Evolutionary conservation across 2,329 filamentous ascomycete species (phyloP), one percentile per base, ranked within the genome.

Genomic region (Hymenoscyphus salicellus): DNA sequence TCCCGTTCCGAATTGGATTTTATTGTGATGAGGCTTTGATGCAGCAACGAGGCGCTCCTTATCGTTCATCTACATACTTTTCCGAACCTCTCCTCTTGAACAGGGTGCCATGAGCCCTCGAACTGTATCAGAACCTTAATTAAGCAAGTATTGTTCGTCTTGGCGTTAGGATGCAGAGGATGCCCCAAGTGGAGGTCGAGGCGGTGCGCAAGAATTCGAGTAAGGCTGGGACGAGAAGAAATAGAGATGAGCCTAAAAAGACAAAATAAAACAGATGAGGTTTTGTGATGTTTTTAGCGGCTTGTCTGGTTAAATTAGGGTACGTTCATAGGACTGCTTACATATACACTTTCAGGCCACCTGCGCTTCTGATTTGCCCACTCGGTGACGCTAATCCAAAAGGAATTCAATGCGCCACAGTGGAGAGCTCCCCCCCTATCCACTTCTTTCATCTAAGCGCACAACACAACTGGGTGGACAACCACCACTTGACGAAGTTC

Each of bases 61-160:
- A 56, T 56, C 55, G 16, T 55, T 32, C 26, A 11, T 52, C 23
- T 28, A 23, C 23, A 11, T 26, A 23, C 10, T 3, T 52, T 26
- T 23, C 46, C 26, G 10, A 14, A 20, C 11, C 23, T 52, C 23
- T 23, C 14, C 26, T 23, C 46, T 52, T 14, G 26, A 4, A n/a
- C 26, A 26, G 55, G 55, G 26, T 14, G n/a, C 30, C 11, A 20
- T 33, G 55, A 28, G 30, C 55, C 30, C 28, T 56, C 26, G 16
- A 56, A 30, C 11, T 30, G 28, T 33, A 59, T 43, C 32, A 59
- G 38, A 59, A 59, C 17, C 57, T 43, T 59, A 41, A 46, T 59
- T 43, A 43, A 59, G 57, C 57, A 59, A 36, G 57, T 59, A 43
- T 46, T 26, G 20, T 43, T 43, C 17, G 7, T 41, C 33, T 59